Percentiles rank a stretch among this genome's conserved stretches.
phyloP scores from a whole-genome alignment of 768 basidiomycete species.

The Pleurotus pulmonarius region DNA sequence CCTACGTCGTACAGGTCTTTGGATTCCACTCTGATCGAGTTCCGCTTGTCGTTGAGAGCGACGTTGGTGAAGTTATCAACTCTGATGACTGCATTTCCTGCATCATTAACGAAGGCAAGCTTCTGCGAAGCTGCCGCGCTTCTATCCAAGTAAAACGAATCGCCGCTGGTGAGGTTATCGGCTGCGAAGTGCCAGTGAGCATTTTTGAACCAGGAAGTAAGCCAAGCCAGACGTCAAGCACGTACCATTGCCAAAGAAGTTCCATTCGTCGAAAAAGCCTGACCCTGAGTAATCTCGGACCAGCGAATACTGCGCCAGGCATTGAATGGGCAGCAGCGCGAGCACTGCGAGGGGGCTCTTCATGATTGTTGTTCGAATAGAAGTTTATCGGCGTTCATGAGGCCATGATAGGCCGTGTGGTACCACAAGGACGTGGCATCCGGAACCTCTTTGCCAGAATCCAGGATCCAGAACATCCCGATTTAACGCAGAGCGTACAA shows the following conservation, averaged over 20 bases:
- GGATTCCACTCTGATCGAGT: slow-evolving; percentile 60
- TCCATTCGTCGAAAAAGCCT: slow-evolving; percentile 47
- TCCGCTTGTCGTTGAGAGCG: slow-evolving; percentile 38
- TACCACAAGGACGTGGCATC: no score
- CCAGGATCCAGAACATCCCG: no score
- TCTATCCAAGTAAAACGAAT: slow-evolving; percentile 47
- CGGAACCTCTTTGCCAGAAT: no score
- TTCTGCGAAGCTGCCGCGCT: slow-evolving; percentile 27
- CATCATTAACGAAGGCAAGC: slow-evolving; percentile 53
- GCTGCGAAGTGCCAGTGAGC: background rate
- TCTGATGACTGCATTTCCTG: slow-evolving; percentile 61
- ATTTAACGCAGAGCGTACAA: no score
- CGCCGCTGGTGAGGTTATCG: slow-evolving; percentile 22
- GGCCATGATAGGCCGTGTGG: no score
- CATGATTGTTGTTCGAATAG: no score
- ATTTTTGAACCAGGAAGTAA: background rate
- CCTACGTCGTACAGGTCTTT: slow-evolving; percentile 31
- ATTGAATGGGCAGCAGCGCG: background rate
- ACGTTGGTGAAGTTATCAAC: slow-evolving; percentile 69
- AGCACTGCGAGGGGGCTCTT: background rate
- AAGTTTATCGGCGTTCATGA: no score
- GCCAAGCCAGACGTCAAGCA: background rate
- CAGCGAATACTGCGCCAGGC: slow-evolving; percentile 26
- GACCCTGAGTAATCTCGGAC: slow-evolving; percentile 38
- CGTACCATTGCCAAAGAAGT: slow-evolving; percentile 43